Conservation (phyloP, 371 early-diverging fungal species). For the Mortierella sp. region DNA sequence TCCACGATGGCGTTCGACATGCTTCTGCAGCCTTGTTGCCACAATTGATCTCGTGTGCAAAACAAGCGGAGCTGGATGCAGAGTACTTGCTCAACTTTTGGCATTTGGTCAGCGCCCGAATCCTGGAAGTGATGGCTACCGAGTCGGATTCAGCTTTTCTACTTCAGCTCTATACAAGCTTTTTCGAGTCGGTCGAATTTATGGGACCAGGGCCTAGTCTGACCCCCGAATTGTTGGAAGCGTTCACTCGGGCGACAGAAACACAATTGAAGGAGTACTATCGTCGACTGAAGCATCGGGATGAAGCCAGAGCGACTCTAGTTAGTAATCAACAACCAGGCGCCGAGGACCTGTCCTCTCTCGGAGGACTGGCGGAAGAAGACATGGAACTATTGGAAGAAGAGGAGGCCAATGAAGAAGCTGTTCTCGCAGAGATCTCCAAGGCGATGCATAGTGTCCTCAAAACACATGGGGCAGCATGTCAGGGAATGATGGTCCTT, state of each 20-base stretch:
- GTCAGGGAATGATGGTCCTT: slow-evolving; percentile 78
- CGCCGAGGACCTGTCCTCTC: no score
- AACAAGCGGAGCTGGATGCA: slow-evolving; percentile 49
- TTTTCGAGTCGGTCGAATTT: slow-evolving; percentile 73
- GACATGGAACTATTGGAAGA: slow-evolving; percentile 83
- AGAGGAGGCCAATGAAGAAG: slow-evolving; percentile 84
- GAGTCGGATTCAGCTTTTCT: slow-evolving; percentile 82
- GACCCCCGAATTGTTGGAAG: slow-evolving; percentile 63
- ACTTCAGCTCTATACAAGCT: slow-evolving; percentile 73
- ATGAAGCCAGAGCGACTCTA: slow-evolving; percentile 69
- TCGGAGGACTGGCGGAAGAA: slow-evolving; percentile 88
- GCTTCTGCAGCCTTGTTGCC: slow-evolving; percentile 86
- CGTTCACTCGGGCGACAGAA: slow-evolving; percentile 68
- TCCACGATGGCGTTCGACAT: slow-evolving; percentile 92
- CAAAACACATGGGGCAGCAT: slow-evolving; percentile 69
- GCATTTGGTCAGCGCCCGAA: slow-evolving; percentile 69
- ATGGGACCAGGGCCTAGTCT: slow-evolving; percentile 75
- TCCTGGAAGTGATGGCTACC: slow-evolving; percentile 67
- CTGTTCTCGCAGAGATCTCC: slow-evolving; percentile 80
- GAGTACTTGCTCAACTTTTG: slow-evolving; percentile 59
- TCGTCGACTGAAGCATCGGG: slow-evolving; percentile 71
- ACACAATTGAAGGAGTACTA: slow-evolving; percentile 73
- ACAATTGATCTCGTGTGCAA: slow-evolving; percentile 69
- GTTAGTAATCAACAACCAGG: no score
- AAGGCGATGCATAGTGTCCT: slow-evolving; percentile 78